Evolutionary conservation across 345 rosid species (phyloP).

Genomic region (Boechera stricta): DNA sequence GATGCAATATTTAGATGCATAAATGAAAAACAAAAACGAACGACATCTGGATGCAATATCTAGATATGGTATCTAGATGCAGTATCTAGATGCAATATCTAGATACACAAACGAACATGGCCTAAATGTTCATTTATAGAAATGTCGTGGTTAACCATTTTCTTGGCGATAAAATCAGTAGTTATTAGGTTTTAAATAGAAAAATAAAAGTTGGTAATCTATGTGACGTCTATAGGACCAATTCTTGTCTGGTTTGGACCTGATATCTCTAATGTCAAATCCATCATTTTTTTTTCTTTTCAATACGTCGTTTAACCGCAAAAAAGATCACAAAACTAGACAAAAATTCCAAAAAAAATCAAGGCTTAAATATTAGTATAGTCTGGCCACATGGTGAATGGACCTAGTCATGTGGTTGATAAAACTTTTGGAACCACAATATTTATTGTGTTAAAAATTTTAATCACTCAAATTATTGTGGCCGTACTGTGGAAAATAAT

Average conservation of each 20-base stretch:
- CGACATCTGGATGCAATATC: too few species aligned
- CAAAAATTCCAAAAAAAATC: neutral
- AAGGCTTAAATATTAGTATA: neutral
- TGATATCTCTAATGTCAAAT: neutral
- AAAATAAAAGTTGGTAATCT: neutral
- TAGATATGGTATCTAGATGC: too few species aligned
- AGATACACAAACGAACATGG: too few species aligned
- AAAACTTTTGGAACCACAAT: neutral
- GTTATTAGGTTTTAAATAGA: neutral
- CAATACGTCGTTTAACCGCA: neutral
- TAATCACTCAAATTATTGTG: conserved; percentile 1
- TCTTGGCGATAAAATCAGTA: neutral
- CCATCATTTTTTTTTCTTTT: neutral
- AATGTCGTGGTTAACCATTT: too few species aligned
- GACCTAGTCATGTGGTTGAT: conserved; percentile 16
- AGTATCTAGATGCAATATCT: too few species aligned
- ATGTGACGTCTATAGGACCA: neutral
- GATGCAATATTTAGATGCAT: too few species aligned
- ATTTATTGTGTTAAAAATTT: neutral
- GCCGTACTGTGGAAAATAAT: neutral
- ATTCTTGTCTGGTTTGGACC: neutral
- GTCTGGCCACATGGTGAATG: neutral
- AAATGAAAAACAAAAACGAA: too few species aligned
- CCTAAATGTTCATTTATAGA: too few species aligned
- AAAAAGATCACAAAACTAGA: neutral